A percentile compares a stretch with the other conserved stretches of the same genome.
Evolutionary conservation across 768 basidiomycete species (phyloP).

Genomic region (Russula griseocarnosa): DNA sequence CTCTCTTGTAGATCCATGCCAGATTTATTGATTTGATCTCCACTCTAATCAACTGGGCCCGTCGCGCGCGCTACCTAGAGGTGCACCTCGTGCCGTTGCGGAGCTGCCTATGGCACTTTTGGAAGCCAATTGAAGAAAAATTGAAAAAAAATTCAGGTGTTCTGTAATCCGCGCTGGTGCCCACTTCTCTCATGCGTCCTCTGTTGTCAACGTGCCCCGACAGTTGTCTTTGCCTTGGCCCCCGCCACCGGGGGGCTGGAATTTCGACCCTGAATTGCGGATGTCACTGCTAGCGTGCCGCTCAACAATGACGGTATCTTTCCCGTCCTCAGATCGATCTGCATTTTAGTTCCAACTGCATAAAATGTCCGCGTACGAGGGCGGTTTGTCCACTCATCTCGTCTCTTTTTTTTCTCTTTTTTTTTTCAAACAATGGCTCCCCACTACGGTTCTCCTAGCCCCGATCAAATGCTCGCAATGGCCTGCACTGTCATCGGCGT

Average conservation of each 20-base stretch:
- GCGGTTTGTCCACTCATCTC: background rate
- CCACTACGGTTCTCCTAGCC: slow-evolving; percentile 31
- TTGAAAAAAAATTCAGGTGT: background rate
- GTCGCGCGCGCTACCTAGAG: background rate
- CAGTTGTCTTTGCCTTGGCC: background rate
- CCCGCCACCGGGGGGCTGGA: background rate
- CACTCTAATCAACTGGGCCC: slow-evolving; percentile 18
- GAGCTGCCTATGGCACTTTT: background rate
- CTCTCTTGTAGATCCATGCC: slow-evolving; percentile 21
- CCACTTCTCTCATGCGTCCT: slow-evolving; percentile 18
- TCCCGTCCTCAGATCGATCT: background rate
- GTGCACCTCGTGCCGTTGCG: background rate
- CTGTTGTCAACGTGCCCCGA: slow-evolving; percentile 11
- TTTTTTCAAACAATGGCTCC: slow-evolving; percentile 28
- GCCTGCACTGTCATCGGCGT: slow-evolving; percentile 63
- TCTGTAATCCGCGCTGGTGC: slow-evolving; percentile 19
- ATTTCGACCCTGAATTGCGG: slow-evolving; percentile 3
- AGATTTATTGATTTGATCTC: slow-evolving; percentile 26
- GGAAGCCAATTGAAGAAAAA: background rate
- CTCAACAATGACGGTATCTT: background rate
- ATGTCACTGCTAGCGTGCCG: slow-evolving; percentile 12
- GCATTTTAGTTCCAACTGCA: background rate
- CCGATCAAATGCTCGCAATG: slow-evolving; percentile 52
- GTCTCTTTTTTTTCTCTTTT: slow-evolving; percentile 13
- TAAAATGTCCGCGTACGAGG: slow-evolving; percentile 9